Evolutionary conservation across 371 early-diverging fungal species (phyloP).

Genomic region (Rhizopus delemar): DNA sequence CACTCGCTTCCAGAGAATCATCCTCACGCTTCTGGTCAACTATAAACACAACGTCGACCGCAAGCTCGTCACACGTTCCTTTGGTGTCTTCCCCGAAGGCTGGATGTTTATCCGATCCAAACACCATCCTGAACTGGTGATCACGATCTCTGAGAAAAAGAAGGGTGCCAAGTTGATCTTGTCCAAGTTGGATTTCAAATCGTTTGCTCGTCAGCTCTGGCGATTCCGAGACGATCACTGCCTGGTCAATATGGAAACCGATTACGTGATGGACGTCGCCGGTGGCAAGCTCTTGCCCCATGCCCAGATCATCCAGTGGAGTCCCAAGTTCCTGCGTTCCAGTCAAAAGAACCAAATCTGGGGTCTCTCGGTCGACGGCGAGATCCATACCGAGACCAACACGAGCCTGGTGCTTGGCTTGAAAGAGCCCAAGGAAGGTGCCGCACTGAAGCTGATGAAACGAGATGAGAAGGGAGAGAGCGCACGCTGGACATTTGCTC

Average conservation of each 20-base stretch:
- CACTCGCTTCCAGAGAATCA: slow-evolving; percentile 26
- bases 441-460: slow-evolving; percentile 29
- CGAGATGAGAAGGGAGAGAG: slow-evolving; percentile 30
- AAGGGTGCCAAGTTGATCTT: slow-evolving; percentile 41
- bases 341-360: slow-evolving; percentile 51
- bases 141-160: slow-evolving; percentile 33
- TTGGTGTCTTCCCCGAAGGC: slow-evolving; percentile 49
- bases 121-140: slow-evolving; percentile 29
- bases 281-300: slow-evolving; percentile 40
- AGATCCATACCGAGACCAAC: slow-evolving; percentile 42
- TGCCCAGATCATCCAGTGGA: slow-evolving; percentile 41
- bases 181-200: slow-evolving; percentile 34
- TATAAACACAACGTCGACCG: slow-evolving; percentile 25
- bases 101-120: slow-evolving; percentile 53
- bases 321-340: slow-evolving; percentile 35
- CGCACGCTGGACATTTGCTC: slow-evolving; percentile 48
- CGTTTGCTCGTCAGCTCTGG: slow-evolving; percentile 57
- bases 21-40: slow-evolving; percentile 24
- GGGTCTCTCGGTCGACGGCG: slow-evolving; percentile 47
- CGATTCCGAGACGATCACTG: slow-evolving; percentile 53
- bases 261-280: slow-evolving; percentile 57
- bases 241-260: slow-evolving; percentile 54
- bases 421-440: slow-evolving; percentile 25
- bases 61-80: slow-evolving; percentile 37
- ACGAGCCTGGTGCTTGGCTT: slow-evolving; percentile 37